Evolutionary conservation across 352 stramenopile species (phyloP), one percentile per base, ranked within the genome.

Genomic region (Pythium dissimile): DNA sequence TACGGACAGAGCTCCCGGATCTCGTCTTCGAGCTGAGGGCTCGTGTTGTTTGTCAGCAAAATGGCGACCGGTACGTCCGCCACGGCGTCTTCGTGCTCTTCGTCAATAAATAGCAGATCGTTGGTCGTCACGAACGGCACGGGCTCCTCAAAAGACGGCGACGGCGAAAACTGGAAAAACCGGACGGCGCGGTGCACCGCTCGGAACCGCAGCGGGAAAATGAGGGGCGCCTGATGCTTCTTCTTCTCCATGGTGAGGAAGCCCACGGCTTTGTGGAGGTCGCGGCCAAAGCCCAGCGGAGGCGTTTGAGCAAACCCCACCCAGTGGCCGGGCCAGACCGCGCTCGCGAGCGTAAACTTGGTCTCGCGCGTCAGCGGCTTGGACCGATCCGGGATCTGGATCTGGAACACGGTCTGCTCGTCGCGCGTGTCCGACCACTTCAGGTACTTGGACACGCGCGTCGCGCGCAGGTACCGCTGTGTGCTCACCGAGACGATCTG

Each of bases 191-290:
- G 62, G 38, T 69, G 62, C 16, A 69, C 49, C 3, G 66, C 66
- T 21, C 61, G 53, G 31, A 73, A 63, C n/a, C 66, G 61, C 9
- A 73, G 21, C 6, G 66, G 66, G 41, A 73, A 73, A 15, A 73
- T 60, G 20, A 73, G 43, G 0, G 66, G 57, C 4, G 45, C 57
- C 13, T 69, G 59, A 34, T 64, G 21, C 31, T 73, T 73, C 61
- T 73, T 73, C 60, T 73, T 73, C 30, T 73, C 66, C 43, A 73
- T 63, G 10, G 66, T 73, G 5, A 73, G 51, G 41, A 69, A 69
- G 13, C 66, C 66, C n/a, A 73, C 54, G 3, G 66, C 48, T 20
- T 67, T 70, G 56, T 57, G 31, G 23, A 60, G 38, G 20, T 63
- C 66, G 2, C 62, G 55, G 20, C 57, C 42, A 2, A 52, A 57